phyloP scores from a whole-genome alignment of 2,329 filamentous ascomycete genomes.

The Neoascochyta sp. region DNA sequence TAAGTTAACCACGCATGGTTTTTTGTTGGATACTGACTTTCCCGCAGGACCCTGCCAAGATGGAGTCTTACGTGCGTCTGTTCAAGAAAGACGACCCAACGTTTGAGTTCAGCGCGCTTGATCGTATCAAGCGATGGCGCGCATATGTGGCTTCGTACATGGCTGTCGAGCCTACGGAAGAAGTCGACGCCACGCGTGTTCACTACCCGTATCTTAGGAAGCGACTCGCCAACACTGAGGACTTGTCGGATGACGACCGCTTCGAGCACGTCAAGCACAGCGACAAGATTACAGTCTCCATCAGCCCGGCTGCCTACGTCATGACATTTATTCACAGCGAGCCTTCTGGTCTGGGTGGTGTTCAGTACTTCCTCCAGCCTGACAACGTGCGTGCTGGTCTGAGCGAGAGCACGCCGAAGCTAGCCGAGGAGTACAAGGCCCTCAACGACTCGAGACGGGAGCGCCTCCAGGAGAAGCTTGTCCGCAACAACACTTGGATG shows the following conservation, averaged over 20 bases:
- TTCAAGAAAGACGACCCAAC: conserved; percentile 81
- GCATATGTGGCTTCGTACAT: conserved; percentile 94
- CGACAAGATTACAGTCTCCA: conserved; percentile 45
- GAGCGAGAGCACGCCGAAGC: conserved; percentile 32
- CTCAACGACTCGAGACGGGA: conserved; percentile 31
- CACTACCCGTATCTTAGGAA: conserved; percentile 43
- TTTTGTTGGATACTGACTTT: conserved; percentile 21
- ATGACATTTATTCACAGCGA: conserved; percentile 44
- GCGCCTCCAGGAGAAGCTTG: conserved; percentile 41
- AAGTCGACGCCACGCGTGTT: conserved; percentile 36
- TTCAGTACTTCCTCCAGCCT: conserved; percentile 42
- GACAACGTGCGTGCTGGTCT: conserved; percentile 34
- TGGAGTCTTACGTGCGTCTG: conserved; percentile 70
- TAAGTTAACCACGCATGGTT: conserved; percentile 52
- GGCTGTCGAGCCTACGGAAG: conserved; percentile 74
- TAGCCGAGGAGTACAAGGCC: conserved; percentile 30
- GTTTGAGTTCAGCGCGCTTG: conserved; percentile 69
- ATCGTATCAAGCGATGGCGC: conserved; percentile 68
- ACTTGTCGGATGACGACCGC: conserved; percentile 29
- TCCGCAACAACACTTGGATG: conserved; percentile 47
- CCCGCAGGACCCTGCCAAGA: conserved; percentile 55
- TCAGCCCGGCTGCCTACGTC: conserved; percentile 43
- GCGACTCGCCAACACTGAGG: conserved; percentile 35
- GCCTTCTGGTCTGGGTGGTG: conserved; percentile 27
- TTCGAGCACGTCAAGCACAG: conserved; percentile 30